A percentile compares a stretch with the other conserved stretches of the same genome.
Conservation (phyloP, 2,329 filamentous ascomycete genomes). For the Paramyrothecium roridum region DNA sequence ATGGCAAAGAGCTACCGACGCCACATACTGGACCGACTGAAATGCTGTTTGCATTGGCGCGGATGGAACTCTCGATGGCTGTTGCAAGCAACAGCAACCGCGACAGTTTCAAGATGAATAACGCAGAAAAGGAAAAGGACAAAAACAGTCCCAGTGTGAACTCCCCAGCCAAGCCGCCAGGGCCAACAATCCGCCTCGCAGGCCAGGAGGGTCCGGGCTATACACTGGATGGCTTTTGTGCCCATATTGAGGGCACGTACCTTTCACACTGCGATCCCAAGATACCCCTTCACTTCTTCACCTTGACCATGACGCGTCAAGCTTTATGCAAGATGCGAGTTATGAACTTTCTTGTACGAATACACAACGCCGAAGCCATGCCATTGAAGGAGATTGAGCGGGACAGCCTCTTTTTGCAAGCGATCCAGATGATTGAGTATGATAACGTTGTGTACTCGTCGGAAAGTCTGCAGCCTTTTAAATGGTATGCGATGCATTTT, state of each 20-base stretch:
- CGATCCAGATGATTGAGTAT: slow-evolving; percentile 57
- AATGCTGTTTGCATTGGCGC: slow-evolving; percentile 56
- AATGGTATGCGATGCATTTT: slow-evolving; percentile 58
- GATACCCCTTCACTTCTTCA: slow-evolving; percentile 58
- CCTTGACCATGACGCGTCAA: slow-evolving; percentile 53
- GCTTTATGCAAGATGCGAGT: slow-evolving; percentile 56
- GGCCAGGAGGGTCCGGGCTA: slow-evolving; percentile 45
- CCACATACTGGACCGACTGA: slow-evolving; percentile 52
- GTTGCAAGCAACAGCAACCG: slow-evolving; percentile 45
- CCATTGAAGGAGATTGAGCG: slow-evolving; percentile 43
- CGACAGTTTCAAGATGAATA: slow-evolving; percentile 25
- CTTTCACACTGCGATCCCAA: slow-evolving; percentile 54
- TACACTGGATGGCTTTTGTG: slow-evolving; percentile 51
- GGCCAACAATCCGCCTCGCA: slow-evolving; percentile 41
- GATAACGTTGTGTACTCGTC: slow-evolving; percentile 54
- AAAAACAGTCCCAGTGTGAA: background rate
- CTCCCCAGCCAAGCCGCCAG: slow-evolving; percentile 19
- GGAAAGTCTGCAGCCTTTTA: slow-evolving; percentile 48
- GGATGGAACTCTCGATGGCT: slow-evolving; percentile 55
- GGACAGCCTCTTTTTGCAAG: slow-evolving; percentile 50
- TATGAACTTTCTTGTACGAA: slow-evolving; percentile 49
- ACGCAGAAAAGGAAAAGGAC: slow-evolving; percentile 2
- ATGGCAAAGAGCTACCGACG: slow-evolving; percentile 52
- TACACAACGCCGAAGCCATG: slow-evolving; percentile 34
- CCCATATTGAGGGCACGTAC: slow-evolving; percentile 54